Evolutionary conservation across 768 basidiomycete genomes (phyloP), one percentile per base, ranked within the genome.

Genomic region (Phaeotremella skinneri): DNA sequence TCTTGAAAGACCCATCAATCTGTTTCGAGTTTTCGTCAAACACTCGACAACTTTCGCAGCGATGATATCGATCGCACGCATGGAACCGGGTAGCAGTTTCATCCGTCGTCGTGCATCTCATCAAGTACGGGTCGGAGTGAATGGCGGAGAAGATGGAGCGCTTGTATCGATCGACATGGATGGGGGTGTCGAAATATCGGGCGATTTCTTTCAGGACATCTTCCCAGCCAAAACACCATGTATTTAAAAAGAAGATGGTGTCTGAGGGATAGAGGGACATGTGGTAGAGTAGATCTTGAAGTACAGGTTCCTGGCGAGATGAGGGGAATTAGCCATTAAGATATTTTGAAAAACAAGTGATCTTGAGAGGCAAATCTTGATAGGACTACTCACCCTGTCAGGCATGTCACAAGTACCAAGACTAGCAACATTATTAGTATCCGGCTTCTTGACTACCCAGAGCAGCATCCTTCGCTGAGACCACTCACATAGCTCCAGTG

Each of bases 161-260:
- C 72, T 97, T 96, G 80, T 97, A 96, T 32, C 88, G 82, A 75
- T 97, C 93, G 32, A 93, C 81, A 68, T 97, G 93, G 58, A 98
- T 87, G 88, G 90, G 61, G 3, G 81, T 79, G 31, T 83, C 80
- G 67, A 94, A 97, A 0, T 81, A 79, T 2, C 80, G 78, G 2
- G 87, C 82, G 6, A 97, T 79, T 0, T 82, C 88, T 68, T 90
- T 89, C 27, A 96, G 79, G 14, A 93, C 79, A 56, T 92, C 90
- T 76, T 99, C 94, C 73, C 96, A 97, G 0, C 94, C 94, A 87
- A 89, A 93, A 0, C 93, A 94, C 94, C 94, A 99, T 0, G 84
- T 73, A 70, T 96, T 94, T 57, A 99, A 81, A 78, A 88, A 97
- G 78, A 98, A 96, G 55, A 84, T 80, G 0, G 86, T 86, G 3